phyloP scores from a whole-genome alignment of 2,329 filamentous ascomycete species.

The Xylaria sp. region DNA sequence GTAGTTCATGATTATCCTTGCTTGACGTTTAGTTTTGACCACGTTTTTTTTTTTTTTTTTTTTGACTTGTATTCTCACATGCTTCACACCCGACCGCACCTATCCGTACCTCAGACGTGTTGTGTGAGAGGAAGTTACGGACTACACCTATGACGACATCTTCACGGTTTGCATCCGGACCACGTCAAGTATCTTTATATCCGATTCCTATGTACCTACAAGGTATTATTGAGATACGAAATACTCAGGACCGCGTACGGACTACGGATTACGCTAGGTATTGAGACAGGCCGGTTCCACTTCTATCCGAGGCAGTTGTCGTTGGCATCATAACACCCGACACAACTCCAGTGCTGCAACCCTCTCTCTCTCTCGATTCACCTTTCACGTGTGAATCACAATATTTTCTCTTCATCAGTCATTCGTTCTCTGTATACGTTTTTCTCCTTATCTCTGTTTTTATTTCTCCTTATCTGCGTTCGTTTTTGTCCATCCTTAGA shows the following conservation, averaged over 20 bases:
- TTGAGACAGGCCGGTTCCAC: neutral
- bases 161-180: neutral
- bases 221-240: neutral
- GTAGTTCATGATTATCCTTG: no score
- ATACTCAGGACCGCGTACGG: neutral
- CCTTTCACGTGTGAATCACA: neutral
- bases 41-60: neutral
- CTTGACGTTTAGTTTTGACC: no score
- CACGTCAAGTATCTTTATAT: neutral
- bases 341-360: neutral
- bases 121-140: neutral
- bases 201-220: neutral
- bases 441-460: neutral
- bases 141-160: neutral
- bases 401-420: slow-evolving; percentile 6
- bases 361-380: neutral
- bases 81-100: neutral
- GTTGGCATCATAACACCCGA: neutral
- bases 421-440: slow-evolving; percentile 6
- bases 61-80: neutral
- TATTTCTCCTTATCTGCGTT: slow-evolving; percentile 3
- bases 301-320: neutral
- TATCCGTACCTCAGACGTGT: no score
- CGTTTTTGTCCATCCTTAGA: neutral
- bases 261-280: neutral